Percentiles rank a stretch among this genome's conserved stretches.
Conservation (phyloP, 192 early-diverging fungal species). For the Phycomyces blakesleeanus region DNA sequence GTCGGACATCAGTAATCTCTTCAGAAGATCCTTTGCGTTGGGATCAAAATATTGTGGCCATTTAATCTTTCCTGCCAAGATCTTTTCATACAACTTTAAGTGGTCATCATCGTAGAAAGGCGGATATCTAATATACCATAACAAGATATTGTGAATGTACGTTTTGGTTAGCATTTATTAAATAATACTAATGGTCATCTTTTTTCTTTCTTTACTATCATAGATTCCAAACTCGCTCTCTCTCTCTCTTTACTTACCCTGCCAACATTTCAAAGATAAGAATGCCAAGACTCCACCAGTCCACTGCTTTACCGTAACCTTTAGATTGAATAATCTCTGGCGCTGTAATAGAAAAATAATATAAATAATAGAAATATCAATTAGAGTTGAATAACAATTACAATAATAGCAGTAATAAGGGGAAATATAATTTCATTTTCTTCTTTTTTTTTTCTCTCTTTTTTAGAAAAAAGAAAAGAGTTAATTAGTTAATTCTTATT, state of each 20-base stretch:
- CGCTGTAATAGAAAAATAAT: slow-evolving; percentile 28
- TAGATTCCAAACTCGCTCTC: neutral
- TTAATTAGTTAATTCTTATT: too few species aligned
- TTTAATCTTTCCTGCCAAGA: slow-evolving; percentile 69
- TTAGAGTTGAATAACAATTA: neutral
- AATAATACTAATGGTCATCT: too few species aligned
- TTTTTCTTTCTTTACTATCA: too few species aligned
- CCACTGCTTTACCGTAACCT: slow-evolving; percentile 89
- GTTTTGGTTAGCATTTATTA: neutral
- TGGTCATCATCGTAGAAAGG: slow-evolving; percentile 96
- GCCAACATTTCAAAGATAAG: slow-evolving; percentile 95
- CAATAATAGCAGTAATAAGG: too few species aligned
- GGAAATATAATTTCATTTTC: too few species aligned
- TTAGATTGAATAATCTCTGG: slow-evolving; percentile 91
- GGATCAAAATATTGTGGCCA: slow-evolving; percentile 74
- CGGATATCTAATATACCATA: slow-evolving; percentile 48
- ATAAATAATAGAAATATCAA: neutral
- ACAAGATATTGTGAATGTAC: slow-evolving; percentile 5
- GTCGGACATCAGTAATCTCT: slow-evolving; percentile 65
- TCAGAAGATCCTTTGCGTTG: slow-evolving; percentile 69
- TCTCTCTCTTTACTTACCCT: slow-evolving; percentile 40
- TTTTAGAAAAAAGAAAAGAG: too few species aligned
- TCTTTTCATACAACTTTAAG: slow-evolving; percentile 91
- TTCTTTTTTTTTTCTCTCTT: too few species aligned
- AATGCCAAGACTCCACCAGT: slow-evolving; percentile 95